phyloP scores from a whole-genome alignment of 2,329 filamentous ascomycete species.

The Elsinoe australis region DNA sequence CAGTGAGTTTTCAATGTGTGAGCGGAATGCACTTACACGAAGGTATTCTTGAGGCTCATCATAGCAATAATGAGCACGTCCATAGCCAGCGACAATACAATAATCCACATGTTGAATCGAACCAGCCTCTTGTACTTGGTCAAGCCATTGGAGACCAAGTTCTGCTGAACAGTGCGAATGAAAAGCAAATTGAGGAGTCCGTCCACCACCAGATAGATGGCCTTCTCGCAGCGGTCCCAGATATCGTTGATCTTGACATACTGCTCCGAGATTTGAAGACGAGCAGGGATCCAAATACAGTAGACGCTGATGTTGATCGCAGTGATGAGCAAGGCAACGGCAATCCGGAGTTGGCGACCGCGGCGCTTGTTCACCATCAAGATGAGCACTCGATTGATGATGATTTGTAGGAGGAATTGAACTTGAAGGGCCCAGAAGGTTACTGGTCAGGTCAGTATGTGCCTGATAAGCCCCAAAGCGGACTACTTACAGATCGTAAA shows the following conservation, averaged over 20 bases:
- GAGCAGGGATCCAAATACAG: constrained; percentile 36
- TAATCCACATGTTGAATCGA: constrained; percentile 45
- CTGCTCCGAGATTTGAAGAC: constrained; percentile 28
- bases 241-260: constrained; percentile 33
- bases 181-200: constrained; percentile 35
- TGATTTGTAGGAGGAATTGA: constrained; percentile 30
- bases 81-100: constrained; percentile 45
- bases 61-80: constrained; percentile 42
- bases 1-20: not conserved
- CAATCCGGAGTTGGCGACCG: constrained; percentile 32
- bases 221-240: constrained; percentile 35
- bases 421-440: constrained; percentile 24
- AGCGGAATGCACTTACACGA: constrained; percentile 32
- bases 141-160: constrained; percentile 43
- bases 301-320: constrained; percentile 27
- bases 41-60: constrained; percentile 42
- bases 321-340: constrained; percentile 33
- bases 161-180: constrained; percentile 38
- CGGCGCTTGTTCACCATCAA: constrained; percentile 20
- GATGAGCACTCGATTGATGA: constrained; percentile 33
- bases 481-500: constrained; percentile 3
- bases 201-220: constrained; percentile 33
- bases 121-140: constrained; percentile 46
- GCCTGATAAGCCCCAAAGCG: no score
- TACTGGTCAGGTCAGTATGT: constrained; percentile 17